phyloP scores from a whole-genome alignment of 1,139 yeast genomes.

The Geotrichum candidum region DNA sequence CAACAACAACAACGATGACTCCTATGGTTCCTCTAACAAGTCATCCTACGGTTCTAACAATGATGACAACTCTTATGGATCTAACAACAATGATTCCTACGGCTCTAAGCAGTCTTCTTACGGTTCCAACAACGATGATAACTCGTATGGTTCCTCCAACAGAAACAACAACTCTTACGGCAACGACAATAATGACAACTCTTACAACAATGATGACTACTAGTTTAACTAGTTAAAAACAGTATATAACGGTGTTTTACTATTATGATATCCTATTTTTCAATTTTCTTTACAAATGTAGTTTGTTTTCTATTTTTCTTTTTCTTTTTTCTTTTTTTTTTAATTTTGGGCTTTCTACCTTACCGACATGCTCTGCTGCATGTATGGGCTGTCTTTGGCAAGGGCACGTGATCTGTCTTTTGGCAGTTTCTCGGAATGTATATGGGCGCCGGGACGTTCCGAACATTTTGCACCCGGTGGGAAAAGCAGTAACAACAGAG shows the following conservation, averaged over 20 bases:
- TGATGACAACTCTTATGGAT: constrained; percentile 9
- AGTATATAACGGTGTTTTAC: not conserved
- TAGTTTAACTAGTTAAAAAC: not conserved
- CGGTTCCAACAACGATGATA: constrained; percentile 16
- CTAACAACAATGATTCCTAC: constrained; percentile 17
- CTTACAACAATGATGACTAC: constrained; percentile 16
- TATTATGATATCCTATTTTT: not conserved
- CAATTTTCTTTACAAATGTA: too few species aligned
- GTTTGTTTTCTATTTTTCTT: too few species aligned
- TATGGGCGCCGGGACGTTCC: too few species aligned
- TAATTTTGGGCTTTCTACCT: too few species aligned
- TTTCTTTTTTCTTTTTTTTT: too few species aligned
- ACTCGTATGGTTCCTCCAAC: constrained; percentile 21
- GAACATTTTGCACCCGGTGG: too few species aligned
- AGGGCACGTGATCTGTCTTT: too few species aligned
- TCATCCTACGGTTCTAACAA: constrained; percentile 8
- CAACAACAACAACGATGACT: constrained; percentile 1
- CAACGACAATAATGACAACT: constrained; percentile 20
- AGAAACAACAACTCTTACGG: constrained; percentile 7
- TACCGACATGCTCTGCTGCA: too few species aligned
- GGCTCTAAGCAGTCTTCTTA: constrained; percentile 19
- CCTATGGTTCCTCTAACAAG: constrained; percentile 18
- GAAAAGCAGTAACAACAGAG: too few species aligned
- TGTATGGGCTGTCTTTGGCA: too few species aligned
- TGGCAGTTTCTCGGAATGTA: too few species aligned